A percentile compares a stretch with the other conserved stretches of the same genome.
Evolutionary conservation across 2,329 filamentous ascomycete species (phyloP).

Genomic region (Cladophialophora bantiana): DNA sequence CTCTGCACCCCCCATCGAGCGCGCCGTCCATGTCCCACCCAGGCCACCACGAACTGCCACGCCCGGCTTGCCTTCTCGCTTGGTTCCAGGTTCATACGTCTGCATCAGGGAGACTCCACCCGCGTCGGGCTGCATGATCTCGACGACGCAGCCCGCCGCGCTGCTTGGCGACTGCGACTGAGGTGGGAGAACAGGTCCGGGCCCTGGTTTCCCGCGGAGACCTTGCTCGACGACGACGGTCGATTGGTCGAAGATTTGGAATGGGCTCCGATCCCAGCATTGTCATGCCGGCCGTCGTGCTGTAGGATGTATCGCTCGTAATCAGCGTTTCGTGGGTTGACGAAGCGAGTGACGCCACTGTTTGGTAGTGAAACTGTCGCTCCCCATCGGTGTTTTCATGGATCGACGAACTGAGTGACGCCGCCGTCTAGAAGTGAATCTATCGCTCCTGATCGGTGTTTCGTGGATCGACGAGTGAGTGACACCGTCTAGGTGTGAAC

Average conservation of each 20-base stretch:
- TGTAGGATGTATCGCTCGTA: neutral
- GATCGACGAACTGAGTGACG: too few species aligned
- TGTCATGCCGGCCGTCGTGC: neutral
- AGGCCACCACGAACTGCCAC: neutral
- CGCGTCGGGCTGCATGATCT: neutral
- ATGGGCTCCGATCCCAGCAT: neutral
- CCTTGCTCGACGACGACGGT: neutral
- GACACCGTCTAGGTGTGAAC: too few species aligned
- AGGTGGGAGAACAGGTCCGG: neutral
- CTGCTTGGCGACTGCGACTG: slow-evolving; percentile 3
- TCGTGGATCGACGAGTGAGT: too few species aligned
- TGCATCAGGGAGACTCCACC: neutral
- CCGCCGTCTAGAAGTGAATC: too few species aligned
- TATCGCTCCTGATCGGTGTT: too few species aligned
- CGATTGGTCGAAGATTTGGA: neutral
- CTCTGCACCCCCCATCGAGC: neutral
- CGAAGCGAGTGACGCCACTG: too few species aligned
- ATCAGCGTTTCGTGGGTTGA: too few species aligned
- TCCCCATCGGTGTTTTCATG: too few species aligned
- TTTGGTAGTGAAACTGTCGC: too few species aligned
- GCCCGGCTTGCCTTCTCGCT: neutral
- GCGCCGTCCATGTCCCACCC: neutral
- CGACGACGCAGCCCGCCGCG: neutral
- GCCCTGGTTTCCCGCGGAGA: neutral
- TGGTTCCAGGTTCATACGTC: neutral